Percentiles rank a stretch among this genome's conserved stretches.
Conservation (phyloP, 371 early-diverging fungal genomes). For the Dipsacomyces acuminosporus region DNA sequence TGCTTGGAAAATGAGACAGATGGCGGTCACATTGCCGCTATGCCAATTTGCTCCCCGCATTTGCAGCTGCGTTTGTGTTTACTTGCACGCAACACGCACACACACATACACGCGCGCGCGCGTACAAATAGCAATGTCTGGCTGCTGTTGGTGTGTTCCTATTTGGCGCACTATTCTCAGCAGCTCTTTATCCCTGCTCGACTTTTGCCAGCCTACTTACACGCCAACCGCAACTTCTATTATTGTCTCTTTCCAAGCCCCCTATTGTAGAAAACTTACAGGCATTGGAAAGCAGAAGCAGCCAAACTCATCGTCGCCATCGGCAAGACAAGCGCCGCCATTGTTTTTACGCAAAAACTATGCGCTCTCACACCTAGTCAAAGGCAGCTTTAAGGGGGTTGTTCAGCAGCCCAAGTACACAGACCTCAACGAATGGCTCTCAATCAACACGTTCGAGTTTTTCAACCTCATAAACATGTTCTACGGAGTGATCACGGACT, state of each 20-base stretch:
- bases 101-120: too few relatives aligned
- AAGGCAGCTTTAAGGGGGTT: slow-evolving; percentile 84
- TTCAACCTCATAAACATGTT: slow-evolving; percentile 91
- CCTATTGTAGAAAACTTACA: slow-evolving; percentile 39
- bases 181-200: background rate
- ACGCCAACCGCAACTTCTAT: too few relatives aligned
- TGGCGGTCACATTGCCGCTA: too few relatives aligned
- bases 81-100: too few relatives aligned
- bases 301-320: slow-evolving; percentile 16
- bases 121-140: too few relatives aligned
- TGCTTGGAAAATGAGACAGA: too few relatives aligned
- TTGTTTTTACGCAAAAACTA: slow-evolving; percentile 72
- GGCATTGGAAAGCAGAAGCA: slow-evolving; percentile 49
- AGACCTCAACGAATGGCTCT: slow-evolving; percentile 92
- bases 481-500: slow-evolving; percentile 85
- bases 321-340: slow-evolving; percentile 53
- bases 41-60: too few relatives aligned
- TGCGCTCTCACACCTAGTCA: slow-evolving; percentile 77
- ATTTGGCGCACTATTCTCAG: too few relatives aligned
- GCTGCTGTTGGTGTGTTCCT: too few relatives aligned
- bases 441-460: slow-evolving; percentile 89
- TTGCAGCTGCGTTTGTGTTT: too few relatives aligned
- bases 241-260: too few relatives aligned
- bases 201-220: too few relatives aligned
- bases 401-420: slow-evolving; percentile 84